These are phyloP conservation scores for Colletotrichum sp. DNA, from an alignment of 2,329 filamentous ascomycete species.

Conservation along the genomic window DNA sequence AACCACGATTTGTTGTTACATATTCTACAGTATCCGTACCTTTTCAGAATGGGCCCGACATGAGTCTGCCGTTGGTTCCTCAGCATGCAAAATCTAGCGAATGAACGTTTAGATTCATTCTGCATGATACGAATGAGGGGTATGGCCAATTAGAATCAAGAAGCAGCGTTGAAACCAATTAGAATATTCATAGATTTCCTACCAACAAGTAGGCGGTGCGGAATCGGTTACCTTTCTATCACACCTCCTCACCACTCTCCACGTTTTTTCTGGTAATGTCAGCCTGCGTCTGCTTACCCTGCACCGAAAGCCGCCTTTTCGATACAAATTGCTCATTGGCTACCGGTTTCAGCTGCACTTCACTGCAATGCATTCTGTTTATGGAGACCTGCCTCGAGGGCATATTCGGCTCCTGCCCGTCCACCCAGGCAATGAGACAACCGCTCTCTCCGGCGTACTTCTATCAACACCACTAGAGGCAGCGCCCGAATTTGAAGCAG, in stretches of 20 bases:
- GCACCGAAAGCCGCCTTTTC: too few relatives aligned
- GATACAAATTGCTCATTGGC: background rate
- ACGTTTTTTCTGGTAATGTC: background rate
- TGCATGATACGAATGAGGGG: background rate
- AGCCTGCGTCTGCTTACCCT: background rate
- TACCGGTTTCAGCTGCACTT: background rate
- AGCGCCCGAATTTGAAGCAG: conserved; percentile 22
- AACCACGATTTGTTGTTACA: too few relatives aligned
- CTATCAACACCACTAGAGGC: background rate
- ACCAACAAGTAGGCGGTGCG: too few relatives aligned
- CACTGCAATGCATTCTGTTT: background rate
- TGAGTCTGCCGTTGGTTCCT: too few relatives aligned
- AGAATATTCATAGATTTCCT: background rate
- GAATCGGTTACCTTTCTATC: too few relatives aligned
- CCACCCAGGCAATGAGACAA: background rate
- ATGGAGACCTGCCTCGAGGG: background rate
- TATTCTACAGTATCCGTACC: too few relatives aligned
- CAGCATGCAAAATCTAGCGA: too few relatives aligned
- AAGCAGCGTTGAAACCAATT: background rate
- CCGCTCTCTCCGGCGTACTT: background rate
- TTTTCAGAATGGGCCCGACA: too few relatives aligned
- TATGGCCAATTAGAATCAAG: background rate
- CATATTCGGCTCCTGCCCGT: background rate
- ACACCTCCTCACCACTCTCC: background rate
- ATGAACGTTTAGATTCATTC: too few relatives aligned